Conservation (phyloP, 805 yeast species). For the Saccharomyces mikatae region DNA sequence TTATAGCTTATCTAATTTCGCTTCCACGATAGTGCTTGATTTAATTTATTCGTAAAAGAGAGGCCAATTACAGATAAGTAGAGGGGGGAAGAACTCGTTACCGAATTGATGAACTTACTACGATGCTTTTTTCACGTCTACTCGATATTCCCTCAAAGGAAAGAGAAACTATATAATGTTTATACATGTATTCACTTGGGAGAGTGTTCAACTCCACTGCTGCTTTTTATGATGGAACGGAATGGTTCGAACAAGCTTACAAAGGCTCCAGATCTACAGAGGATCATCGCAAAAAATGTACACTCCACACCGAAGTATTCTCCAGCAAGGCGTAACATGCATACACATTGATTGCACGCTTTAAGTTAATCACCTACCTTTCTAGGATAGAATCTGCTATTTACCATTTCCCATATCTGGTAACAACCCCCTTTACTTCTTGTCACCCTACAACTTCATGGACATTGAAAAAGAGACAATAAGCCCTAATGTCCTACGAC, state of each 20-base stretch:
- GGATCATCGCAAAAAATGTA: background rate
- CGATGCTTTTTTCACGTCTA: background rate
- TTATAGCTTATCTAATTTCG: background rate
- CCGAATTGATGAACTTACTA: background rate
- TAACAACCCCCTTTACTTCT: background rate
- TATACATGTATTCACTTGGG: too few species aligned
- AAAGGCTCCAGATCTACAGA: background rate
- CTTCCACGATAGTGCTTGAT: background rate
- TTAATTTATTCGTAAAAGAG: background rate
- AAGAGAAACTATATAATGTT: background rate
- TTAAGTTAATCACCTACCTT: background rate
- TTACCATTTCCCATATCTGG: slow-evolving; percentile 5
- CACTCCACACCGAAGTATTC: background rate
- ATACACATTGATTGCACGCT: background rate
- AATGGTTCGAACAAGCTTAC: background rate
- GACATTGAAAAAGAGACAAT: background rate
- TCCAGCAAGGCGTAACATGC: background rate
- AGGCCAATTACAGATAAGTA: background rate
- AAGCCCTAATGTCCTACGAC: background rate
- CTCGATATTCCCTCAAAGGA: background rate
- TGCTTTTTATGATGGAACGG: background rate
- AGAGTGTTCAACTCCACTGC: too few species aligned
- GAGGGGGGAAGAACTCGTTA: background rate
- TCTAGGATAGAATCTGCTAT: background rate
- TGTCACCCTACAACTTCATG: background rate